phyloP scores from a whole-genome alignment of 2,329 filamentous ascomycete species.

The Helotiales sp. region DNA sequence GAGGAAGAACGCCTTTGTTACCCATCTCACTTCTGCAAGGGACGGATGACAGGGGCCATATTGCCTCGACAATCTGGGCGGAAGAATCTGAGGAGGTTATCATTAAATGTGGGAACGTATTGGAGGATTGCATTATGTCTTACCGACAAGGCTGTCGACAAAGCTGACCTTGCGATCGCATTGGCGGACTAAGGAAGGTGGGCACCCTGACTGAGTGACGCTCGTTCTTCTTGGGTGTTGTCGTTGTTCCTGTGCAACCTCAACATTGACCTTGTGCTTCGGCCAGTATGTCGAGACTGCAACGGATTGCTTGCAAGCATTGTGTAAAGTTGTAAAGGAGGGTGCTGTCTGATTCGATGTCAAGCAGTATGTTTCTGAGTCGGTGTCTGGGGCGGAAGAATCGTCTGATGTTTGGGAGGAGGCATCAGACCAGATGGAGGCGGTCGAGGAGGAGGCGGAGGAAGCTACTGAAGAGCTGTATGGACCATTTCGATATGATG shows the following conservation, averaged over 20 bases:
- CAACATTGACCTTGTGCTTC: constrained; percentile 38
- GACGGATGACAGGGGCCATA: constrained; percentile 89
- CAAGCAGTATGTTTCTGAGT: constrained; percentile 47
- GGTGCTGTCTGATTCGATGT: constrained; percentile 33
- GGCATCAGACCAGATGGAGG: constrained; percentile 75
- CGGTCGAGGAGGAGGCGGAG: constrained; percentile 73
- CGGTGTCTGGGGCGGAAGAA: constrained; percentile 53
- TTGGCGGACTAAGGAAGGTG: constrained; percentile 80
- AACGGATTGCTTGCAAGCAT: constrained; percentile 34
- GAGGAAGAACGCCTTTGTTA: constrained; percentile 76
- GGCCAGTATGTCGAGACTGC: constrained; percentile 34
- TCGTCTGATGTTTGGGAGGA: constrained; percentile 71
- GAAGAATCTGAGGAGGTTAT: constrained; percentile 75
- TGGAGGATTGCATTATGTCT: constrained; percentile 47
- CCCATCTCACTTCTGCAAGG: constrained; percentile 72
- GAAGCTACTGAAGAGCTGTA: constrained; percentile 73
- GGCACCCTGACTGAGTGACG: constrained; percentile 58
- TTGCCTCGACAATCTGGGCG: constrained; percentile 93
- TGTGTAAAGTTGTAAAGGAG: constrained; percentile 34
- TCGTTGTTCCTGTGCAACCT: constrained; percentile 61
- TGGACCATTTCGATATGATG: constrained; percentile 51
- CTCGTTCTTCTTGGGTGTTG: constrained; percentile 62
- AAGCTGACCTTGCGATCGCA: constrained; percentile 92
- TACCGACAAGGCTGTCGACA: constrained; percentile 97
- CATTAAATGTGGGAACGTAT: constrained; percentile 37